Conservation (phyloP, 805 yeast genomes). For the Sugiyamaella smithiae region DNA sequence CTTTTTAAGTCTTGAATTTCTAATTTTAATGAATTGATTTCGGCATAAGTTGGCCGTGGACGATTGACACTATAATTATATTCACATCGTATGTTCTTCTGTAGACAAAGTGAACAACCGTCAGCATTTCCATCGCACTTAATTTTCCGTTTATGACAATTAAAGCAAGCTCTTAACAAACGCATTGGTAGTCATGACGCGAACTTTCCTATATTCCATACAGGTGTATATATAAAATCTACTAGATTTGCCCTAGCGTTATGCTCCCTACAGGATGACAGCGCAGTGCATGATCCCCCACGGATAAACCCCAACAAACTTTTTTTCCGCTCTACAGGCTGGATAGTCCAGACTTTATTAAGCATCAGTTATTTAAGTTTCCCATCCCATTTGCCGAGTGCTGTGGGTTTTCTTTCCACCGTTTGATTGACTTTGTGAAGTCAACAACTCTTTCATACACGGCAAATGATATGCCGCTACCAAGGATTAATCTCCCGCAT, state of each 20-base stretch:
- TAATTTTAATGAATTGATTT: slow-evolving; percentile 5
- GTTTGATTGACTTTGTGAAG: not conserved
- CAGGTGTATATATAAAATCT: no score
- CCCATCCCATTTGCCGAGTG: no score
- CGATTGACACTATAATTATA: slow-evolving; percentile 6
- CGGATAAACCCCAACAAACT: no score
- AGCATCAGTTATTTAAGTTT: no score
- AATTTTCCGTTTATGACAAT: slow-evolving; percentile 10
- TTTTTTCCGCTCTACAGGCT: no score
- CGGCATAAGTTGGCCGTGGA: slow-evolving; percentile 12
- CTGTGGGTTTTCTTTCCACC: no score
- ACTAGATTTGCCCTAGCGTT: no score
- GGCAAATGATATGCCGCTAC: slow-evolving; percentile 90
- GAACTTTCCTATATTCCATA: no score
- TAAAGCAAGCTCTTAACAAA: slow-evolving; percentile 9
- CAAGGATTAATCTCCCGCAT: slow-evolving; percentile 71
- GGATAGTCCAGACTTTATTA: no score
- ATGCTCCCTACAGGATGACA: no score
- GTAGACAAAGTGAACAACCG: slow-evolving; percentile 9
- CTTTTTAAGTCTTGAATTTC: slow-evolving; percentile 6
- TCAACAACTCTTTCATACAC: slow-evolving; percentile 66
- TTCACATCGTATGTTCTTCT: not conserved
- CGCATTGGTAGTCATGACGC: no score
- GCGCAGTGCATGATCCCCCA: no score
- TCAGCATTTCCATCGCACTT: slow-evolving; percentile 6